Conservation (phyloP, 2,329 filamentous ascomycete genomes). For the Cytospora paraplurivora region DNA sequence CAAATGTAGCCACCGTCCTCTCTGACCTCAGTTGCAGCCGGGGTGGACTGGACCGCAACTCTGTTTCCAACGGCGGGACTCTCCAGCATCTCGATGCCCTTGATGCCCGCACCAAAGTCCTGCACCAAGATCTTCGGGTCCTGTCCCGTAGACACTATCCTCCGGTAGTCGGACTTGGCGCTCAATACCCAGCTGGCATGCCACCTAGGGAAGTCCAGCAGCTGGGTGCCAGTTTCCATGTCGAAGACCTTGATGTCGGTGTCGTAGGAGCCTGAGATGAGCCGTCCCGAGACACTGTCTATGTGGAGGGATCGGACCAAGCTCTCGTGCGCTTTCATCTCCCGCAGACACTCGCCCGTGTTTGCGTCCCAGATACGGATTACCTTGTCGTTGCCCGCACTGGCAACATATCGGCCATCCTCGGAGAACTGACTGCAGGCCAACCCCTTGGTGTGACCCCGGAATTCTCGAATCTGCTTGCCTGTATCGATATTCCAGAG, state of each 20-base stretch:
- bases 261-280: constrained; percentile 93
- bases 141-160: constrained; percentile 93
- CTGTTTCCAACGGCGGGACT: constrained; percentile 37
- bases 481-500: constrained; percentile 94
- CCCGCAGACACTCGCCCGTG: constrained; percentile 79
- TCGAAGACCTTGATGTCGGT: constrained; percentile 95
- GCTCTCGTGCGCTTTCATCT: constrained; percentile 79
- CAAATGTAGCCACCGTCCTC: constrained; percentile 22
- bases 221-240: constrained; percentile 74
- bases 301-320: constrained; percentile 90
- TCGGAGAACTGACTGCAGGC: constrained; percentile 96
- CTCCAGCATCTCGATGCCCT: constrained; percentile 61
- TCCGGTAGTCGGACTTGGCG: constrained; percentile 92
- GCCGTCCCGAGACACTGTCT: constrained; percentile 80
- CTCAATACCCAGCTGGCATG: constrained; percentile 96
- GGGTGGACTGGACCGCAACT: constrained; percentile 9
- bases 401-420: constrained; percentile 89
- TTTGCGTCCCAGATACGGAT: constrained; percentile 97
- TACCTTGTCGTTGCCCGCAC: constrained; percentile 91
- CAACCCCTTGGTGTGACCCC: constrained; percentile 86
- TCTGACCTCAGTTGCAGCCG: constrained; percentile 3
- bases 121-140: constrained; percentile 90
- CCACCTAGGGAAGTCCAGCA: constrained; percentile 90
- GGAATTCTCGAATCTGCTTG: constrained; percentile 85
- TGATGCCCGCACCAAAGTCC: constrained; percentile 75